A percentile compares a stretch with the other conserved stretches of the same genome.
phyloP scores from a whole-genome alignment of 345 rosid species.

The Boechera retrofracta region DNA sequence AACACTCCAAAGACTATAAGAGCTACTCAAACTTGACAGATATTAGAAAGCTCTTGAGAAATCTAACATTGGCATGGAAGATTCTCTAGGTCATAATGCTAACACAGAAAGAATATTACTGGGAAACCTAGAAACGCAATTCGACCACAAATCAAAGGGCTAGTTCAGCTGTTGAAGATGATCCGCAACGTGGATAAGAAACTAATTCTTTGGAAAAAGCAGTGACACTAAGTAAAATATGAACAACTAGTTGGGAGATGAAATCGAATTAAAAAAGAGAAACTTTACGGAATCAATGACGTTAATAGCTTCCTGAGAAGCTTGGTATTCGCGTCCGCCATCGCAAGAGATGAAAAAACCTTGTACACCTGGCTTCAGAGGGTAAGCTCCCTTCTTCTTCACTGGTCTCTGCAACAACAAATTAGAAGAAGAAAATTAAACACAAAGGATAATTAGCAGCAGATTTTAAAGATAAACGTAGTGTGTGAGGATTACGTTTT shows the following conservation, averaged over 20 bases:
- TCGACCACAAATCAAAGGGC: slow-evolving; percentile 11
- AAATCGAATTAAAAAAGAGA: slow-evolving; percentile 3
- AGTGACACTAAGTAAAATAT: slow-evolving; percentile 2
- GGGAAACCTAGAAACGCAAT: not conserved
- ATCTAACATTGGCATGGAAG: not conserved
- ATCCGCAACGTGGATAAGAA: not conserved
- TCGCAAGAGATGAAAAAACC: slow-evolving; percentile 95
- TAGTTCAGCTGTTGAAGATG: not conserved
- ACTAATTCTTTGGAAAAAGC: not conserved
- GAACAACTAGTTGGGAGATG: slow-evolving; percentile 15
- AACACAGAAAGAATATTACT: not conserved
- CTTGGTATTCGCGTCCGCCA: slow-evolving; percentile 92
- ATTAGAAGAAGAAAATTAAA: not conserved
- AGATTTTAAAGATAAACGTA: not conserved
- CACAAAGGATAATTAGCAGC: not conserved
- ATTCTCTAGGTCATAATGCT: not conserved
- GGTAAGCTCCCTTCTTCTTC: slow-evolving; percentile 87
- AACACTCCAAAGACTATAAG: slow-evolving; percentile 14
- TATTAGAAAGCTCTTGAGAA: not conserved
- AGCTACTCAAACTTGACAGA: slow-evolving; percentile 17
- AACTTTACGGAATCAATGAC: slow-evolving; percentile 82
- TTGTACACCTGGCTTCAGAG: slow-evolving; percentile 79
- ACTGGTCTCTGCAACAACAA: slow-evolving; percentile 63
- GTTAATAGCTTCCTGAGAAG: slow-evolving; percentile 77
- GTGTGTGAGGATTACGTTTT: slow-evolving; percentile 53